Evolutionary conservation across 345 rosid genomes (phyloP), one percentile per base, ranked within the genome.

Genomic region (Rhizophora apiculata): DNA sequence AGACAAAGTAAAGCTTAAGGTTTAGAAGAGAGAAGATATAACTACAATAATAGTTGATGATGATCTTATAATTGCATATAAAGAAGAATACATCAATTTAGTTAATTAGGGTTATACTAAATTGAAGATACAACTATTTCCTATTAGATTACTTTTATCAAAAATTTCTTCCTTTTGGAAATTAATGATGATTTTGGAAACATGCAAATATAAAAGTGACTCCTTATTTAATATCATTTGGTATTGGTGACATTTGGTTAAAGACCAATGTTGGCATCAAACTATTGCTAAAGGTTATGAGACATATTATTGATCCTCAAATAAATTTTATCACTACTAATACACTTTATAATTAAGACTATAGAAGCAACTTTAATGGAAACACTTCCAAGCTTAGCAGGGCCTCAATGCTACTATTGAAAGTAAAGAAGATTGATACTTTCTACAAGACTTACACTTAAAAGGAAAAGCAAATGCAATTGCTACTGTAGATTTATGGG

Each of bases 251-350:
- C n/a, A n/a, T n/a, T n/a, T n/a, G n/a, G n/a, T n/a, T n/a, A n/a
- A n/a, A n/a, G n/a, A n/a, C n/a, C n/a, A 2, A 5, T 54, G 8
- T 24, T 7, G 46, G 55, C 0, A 27, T 54, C 20, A 34, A 16
- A 7, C 26, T 57, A 31, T 46, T 49, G 1, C 30, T 58, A 18
- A 72, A 58, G 24, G 69, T 56, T 62, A 60, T 70, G 29, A 15
- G 60, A n/a, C 74, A 70, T 29, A 29, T 29, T 29, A 3, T 3
- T 29, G 30, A 29, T 29, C 1, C 3, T 29, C 1, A 29, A 29
- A 29, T 29, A 29, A 29, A 29, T 29, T 29, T 29, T 29, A 29
- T 29, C 30, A 1, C 30, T 1, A 29, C 3, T 29, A 29, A 3
- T 29, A 29, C 30, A 29, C 30, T 29, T 29, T 0, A 29, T 29